Evolutionary conservation across 1,139 yeast species (phyloP), one percentile per base, ranked within the genome.

Genomic region (Lodderomyces jiufengensis): DNA sequence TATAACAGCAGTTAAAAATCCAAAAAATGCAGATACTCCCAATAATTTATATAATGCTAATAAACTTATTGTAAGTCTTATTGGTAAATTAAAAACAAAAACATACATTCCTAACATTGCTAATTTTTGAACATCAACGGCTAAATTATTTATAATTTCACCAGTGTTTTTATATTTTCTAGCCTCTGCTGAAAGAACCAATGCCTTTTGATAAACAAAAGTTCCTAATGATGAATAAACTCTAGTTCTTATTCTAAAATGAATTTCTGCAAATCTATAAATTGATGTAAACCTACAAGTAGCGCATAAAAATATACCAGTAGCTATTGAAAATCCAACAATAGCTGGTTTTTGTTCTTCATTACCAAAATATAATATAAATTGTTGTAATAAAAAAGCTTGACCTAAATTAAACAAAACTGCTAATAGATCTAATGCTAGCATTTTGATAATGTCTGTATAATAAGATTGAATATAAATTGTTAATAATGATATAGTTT

Each of bases 111-210:
- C 56, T 37, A 57, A 40, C 10, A 44, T 40, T 10, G 54, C 44
- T 10, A 66, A 46, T 1, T 54, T 50, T n/a, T 42, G 41, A 8
- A 63, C 58, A 49, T 66, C 72, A 22, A 60, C 63, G 1, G 71
- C 57, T 38, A 66, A 51, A 39, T 62, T 61, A 39, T 57, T 63
- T 26, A 66, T 59, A 30, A 66, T 57, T 36, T 65, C 70, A 32
- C 71, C 70, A 8, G 63, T 57, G 15, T 65, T 47, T 37, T 62
- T 63, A 9, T 51, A 47, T 38, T 57, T 63, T 36, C 63, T 55
- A n/a, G 63, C 54, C 32, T 59, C 62, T 2, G 68, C 63, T 1
- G 70, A 60, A 24, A 66, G 55, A 26, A 38, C 52, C 45, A 63
- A 45, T 1, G 66, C 57, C 39, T 65, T 65, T 16, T 51, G 49